These are phyloP conservation scores for Kernera saxatilis DNA, from an alignment of 345 rosid species.

Conservation along the genomic window DNA sequence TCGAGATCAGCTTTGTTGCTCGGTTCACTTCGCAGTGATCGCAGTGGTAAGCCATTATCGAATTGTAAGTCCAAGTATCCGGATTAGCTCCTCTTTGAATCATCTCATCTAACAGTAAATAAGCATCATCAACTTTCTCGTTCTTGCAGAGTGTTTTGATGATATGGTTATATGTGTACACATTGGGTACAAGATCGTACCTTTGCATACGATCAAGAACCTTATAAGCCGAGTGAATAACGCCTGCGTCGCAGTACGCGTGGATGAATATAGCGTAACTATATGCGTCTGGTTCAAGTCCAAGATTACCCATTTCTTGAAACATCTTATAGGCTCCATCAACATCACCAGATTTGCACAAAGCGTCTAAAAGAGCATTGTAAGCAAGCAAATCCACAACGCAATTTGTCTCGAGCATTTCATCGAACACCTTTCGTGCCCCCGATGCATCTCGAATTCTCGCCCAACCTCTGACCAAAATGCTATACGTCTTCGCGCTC, in stretches of 20 bases:
- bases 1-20: slow-evolving; percentile 55
- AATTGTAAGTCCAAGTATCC: slow-evolving; percentile 80
- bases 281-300: slow-evolving; percentile 56
- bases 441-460: slow-evolving; percentile 36
- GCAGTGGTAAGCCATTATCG: slow-evolving; percentile 69
- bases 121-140: slow-evolving; percentile 66
- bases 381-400: slow-evolving; percentile 55
- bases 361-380: slow-evolving; percentile 63
- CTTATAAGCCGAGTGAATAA: slow-evolving; percentile 59
- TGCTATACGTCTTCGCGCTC: slow-evolving; percentile 54
- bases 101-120: slow-evolving; percentile 66
- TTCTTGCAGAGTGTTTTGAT: slow-evolving; percentile 67
- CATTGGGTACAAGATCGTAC: slow-evolving; percentile 58
- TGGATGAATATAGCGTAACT: slow-evolving; percentile 62
- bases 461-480: slow-evolving; percentile 58
- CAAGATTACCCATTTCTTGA: slow-evolving; percentile 47
- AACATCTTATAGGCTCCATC: slow-evolving; percentile 60
- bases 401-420: slow-evolving; percentile 46
- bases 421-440: slow-evolving; percentile 73
- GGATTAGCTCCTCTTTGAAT: slow-evolving; percentile 44
- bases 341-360: slow-evolving; percentile 61
- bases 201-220: slow-evolving; percentile 76
- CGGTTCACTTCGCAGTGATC: slow-evolving; percentile 70
- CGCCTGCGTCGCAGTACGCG: slow-evolving; percentile 53
- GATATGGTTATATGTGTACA: slow-evolving; percentile 71